Evolutionary conservation across 257 asterid species (phyloP).

Genomic region (Solanum lycopersicoides): DNA sequence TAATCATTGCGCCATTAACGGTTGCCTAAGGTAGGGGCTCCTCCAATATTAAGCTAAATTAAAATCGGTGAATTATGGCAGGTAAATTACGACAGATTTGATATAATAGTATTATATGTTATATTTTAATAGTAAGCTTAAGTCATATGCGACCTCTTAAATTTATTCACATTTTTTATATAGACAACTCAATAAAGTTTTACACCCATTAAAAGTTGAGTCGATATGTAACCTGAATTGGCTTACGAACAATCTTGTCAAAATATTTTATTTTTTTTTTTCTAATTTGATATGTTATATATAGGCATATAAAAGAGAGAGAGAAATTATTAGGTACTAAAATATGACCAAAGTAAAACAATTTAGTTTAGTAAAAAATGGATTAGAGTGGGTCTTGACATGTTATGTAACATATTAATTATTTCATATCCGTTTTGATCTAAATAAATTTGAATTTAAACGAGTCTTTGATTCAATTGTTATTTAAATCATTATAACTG

Average conservation of each 20-base stretch:
- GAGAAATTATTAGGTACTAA: no score
- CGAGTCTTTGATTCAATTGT: background rate
- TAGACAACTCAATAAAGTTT: no score
- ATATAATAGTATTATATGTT: background rate
- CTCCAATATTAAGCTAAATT: background rate
- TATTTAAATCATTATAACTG: no score
- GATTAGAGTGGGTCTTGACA: background rate
- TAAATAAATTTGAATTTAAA: no score
- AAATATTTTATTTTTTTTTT: no score
- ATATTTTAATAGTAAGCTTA: background rate
- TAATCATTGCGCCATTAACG: background rate
- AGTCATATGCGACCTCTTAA: no score
- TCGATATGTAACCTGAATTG: background rate
- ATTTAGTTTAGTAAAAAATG: no score
- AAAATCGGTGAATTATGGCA: background rate
- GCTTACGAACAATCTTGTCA: background rate
- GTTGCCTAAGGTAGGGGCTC: background rate
- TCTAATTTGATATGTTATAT: background rate
- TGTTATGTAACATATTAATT: background rate
- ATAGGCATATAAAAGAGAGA: no score
- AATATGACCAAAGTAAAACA: background rate
- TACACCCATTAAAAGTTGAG: no score
- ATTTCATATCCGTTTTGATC: background rate
- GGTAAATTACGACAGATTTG: background rate
- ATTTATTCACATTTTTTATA: no score